Base-by-base conservation (phyloP, 192 early-diverging fungal genomes). In the Dissophora globulifera region DNA sequence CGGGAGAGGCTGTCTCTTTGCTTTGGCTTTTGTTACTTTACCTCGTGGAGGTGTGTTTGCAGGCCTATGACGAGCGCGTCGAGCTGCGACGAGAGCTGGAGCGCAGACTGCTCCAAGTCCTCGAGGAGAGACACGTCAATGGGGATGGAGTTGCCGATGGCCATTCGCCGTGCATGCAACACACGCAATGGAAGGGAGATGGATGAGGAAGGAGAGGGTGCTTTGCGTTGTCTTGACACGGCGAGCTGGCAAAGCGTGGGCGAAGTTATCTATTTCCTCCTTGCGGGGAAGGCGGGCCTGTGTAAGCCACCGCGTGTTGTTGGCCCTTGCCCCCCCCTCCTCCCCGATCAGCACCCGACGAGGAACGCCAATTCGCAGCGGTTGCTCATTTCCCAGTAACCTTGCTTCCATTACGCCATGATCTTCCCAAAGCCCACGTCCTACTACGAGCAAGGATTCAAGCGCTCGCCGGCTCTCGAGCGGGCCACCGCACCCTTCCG, bases 391-490 rank as follows among this genome's bases (percentile, higher is more conserved):
- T n/a, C n/a, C n/a, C n/a, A n/a, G n/a, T n/a, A n/a, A n/a, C n/a
- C n/a, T n/a, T n/a, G n/a, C n/a, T n/a, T n/a, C n/a, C n/a, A n/a
- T n/a, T n/a, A n/a, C 15, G 23, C 23, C 3, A 71, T 71, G 69
- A 55, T 76, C 64, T 76, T 76, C 58, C 72, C 72, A 15, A 76
- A 76, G 58, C 72, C 72, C 0, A 76, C 72, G 0, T 76, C 72
- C 45, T 76, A 76, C 46, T 76, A 76, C 47, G 72, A 76, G 31
- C 27, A 67, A 23, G 72, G 72, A 56, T 84, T 81, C 60, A 78
- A 79, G 29, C 84, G 83, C 48, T 81, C 83, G 2, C 85, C 84
- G 53, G 86, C 86, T 17, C 67, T 88, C 17, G 75, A 88, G 50
- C 80, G 86, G n/a, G 83, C 86, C 17, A 63, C 85, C 32, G 78